Conservation (phyloP, 2,329 filamentous ascomycete genomes). For the Aspergillus novoparasiticus region DNA sequence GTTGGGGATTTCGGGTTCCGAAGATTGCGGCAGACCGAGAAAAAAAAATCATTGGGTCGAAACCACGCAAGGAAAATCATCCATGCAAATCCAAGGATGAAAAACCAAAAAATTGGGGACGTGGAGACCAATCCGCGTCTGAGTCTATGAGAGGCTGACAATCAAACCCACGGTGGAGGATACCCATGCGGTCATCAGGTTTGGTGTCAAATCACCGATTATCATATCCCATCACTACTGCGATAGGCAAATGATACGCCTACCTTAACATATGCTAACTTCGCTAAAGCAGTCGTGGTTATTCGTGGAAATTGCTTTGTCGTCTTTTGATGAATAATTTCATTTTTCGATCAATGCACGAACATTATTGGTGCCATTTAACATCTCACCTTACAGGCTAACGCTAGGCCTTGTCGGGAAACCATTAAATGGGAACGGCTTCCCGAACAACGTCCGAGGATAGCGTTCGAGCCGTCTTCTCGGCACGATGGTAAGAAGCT, state of each 20-base stretch:
- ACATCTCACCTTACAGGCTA: slow-evolving; percentile 11
- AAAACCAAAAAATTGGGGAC: neutral
- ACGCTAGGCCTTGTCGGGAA: slow-evolving; percentile 14
- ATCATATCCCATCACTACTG: neutral
- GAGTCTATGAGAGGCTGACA: neutral
- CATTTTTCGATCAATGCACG: neutral
- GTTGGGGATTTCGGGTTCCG: neutral
- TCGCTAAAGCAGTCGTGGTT: slow-evolving; percentile 8
- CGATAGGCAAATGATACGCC: neutral
- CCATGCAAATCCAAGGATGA: neutral
- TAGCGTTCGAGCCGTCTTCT: neutral
- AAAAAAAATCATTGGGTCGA: neutral
- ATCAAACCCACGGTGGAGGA: neutral
- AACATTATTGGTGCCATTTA: slow-evolving; percentile 8
- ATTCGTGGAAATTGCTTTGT: slow-evolving; percentile 1
- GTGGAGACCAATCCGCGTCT: neutral
- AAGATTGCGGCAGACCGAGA: neutral
- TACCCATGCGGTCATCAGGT: neutral
- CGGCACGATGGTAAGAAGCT: slow-evolving; percentile 2
- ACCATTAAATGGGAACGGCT: slow-evolving; percentile 11
- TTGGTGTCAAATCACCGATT: slow-evolving; percentile 4
- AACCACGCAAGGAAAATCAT: neutral
- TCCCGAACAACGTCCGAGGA: slow-evolving; percentile 12
- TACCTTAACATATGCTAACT: neutral
- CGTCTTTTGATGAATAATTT: neutral